Percentiles rank a stretch among this genome's conserved stretches.
Evolutionary conservation across 768 basidiomycete species (phyloP).

Genomic region (Phallus indusiatus): DNA sequence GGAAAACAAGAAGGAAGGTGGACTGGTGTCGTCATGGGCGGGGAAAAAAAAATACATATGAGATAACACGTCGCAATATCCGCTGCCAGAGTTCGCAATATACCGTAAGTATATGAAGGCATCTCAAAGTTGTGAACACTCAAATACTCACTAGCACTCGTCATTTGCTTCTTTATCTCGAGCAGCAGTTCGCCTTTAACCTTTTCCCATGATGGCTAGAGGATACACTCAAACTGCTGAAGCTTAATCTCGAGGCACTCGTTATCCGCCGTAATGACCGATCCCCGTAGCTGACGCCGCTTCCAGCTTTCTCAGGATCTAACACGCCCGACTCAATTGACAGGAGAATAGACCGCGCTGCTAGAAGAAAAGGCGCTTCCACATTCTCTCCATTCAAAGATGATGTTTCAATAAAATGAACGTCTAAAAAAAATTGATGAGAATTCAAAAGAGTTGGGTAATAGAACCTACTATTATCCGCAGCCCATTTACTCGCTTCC

Average conservation of each 20-base stretch:
- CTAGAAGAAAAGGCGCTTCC: slow-evolving; percentile 79
- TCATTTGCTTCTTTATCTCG: background rate
- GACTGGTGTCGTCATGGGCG: background rate
- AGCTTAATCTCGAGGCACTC: slow-evolving; percentile 81
- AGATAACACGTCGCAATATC: background rate
- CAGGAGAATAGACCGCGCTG: slow-evolving; percentile 79
- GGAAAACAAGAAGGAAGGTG: background rate
- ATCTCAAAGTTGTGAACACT: background rate
- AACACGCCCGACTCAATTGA: slow-evolving; percentile 85
- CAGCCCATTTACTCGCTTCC: slow-evolving; percentile 93
- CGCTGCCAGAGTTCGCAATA: background rate
- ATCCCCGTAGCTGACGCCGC: slow-evolving; percentile 95
- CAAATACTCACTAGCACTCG: background rate
- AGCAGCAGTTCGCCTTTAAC: background rate
- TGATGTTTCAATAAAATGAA: slow-evolving; percentile 91
- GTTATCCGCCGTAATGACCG: slow-evolving; percentile 84
- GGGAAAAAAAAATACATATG: background rate
- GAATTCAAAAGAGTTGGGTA: background rate
- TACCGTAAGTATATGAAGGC: too few species aligned
- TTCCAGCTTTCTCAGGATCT: slow-evolving; percentile 90
- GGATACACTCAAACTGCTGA: slow-evolving; percentile 59
- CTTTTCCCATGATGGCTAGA: slow-evolving; percentile 34
- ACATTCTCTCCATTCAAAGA: slow-evolving; percentile 90
- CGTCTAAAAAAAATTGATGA: slow-evolving; percentile 40
- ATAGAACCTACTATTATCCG: slow-evolving; percentile 68